Evolutionary conservation across 371 early-diverging fungal genomes (phyloP).

Genomic region (Spraguea lophii): DNA sequence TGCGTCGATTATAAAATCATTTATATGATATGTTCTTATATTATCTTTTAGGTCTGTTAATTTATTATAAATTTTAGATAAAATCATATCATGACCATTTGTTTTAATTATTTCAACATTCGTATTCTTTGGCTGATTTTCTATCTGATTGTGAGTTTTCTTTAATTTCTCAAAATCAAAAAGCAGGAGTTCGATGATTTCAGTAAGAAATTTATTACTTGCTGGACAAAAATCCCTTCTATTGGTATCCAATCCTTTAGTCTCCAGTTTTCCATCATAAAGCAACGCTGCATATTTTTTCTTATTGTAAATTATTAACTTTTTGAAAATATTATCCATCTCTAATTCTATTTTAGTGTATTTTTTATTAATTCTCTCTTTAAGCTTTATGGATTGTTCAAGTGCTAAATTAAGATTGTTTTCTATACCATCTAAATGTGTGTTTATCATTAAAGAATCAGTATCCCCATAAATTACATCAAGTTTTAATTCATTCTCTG

Average conservation of each 20-base stretch:
- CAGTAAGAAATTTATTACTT: constrained; percentile 62
- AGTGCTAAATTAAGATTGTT: constrained; percentile 49
- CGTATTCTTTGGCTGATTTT: neutral
- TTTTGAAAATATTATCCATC: constrained; percentile 76
- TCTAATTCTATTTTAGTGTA: constrained; percentile 84
- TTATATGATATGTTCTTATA: constrained; percentile 53
- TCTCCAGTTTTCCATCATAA: constrained; percentile 54
- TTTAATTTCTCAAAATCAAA: constrained; percentile 1
- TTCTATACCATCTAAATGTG: constrained; percentile 54
- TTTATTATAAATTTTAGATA: neutral
- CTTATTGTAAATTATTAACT: constrained; percentile 83
- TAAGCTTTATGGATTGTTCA: constrained; percentile 59
- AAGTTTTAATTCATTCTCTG: constrained; percentile 46
- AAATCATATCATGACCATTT: constrained; percentile 3
- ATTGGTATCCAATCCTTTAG: constrained; percentile 86
- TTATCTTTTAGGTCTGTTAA: constrained; percentile 51
- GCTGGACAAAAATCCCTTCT: constrained; percentile 90
- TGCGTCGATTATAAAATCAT: constrained; percentile 66
- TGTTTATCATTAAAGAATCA: constrained; percentile 97
- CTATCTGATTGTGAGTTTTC: neutral
- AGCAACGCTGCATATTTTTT: constrained; percentile 90
- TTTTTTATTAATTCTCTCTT: constrained; percentile 62
- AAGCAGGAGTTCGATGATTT: constrained; percentile 44
- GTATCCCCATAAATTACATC: constrained; percentile 97
- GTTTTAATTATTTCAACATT: neutral